Percentiles rank a stretch among this genome's conserved stretches.
Evolutionary conservation across 805 yeast genomes (phyloP).

Genomic region (Debaryomyces maramus): DNA sequence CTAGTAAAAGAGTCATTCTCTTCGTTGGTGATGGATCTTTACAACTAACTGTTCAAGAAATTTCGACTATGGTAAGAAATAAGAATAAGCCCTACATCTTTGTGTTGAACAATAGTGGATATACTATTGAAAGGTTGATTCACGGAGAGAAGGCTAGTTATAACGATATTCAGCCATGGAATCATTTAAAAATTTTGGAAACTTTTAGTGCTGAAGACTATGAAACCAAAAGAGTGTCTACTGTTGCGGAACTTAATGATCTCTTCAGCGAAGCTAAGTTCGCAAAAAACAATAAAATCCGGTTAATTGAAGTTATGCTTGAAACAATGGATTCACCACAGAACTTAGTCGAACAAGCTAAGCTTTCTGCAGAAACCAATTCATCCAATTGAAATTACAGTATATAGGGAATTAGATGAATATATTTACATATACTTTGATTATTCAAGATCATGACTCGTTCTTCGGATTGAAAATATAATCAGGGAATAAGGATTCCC

Average conservation of each 20-base stretch:
- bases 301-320: conserved; percentile 38
- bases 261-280: conserved; percentile 28
- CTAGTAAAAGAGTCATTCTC: conserved; percentile 34
- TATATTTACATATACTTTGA: not conserved
- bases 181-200: conserved; percentile 31
- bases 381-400: conserved; percentile 2
- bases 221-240: conserved; percentile 26
- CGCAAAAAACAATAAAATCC: conserved; percentile 29
- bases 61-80: conserved; percentile 38
- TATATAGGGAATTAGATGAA: not conserved
- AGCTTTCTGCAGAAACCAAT: conserved; percentile 28
- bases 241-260: conserved; percentile 24
- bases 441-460: no score
- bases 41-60: conserved; percentile 43
- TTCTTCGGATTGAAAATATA: conserved; percentile 32
- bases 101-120: conserved; percentile 42
- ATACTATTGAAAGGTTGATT: conserved; percentile 41
- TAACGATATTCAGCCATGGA: conserved; percentile 42
- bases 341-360: conserved; percentile 37
- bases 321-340: conserved; percentile 39
- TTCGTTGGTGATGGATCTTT: conserved; percentile 46
- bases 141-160: conserved; percentile 39
- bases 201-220: conserved; percentile 32
- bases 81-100: conserved; percentile 36
- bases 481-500: conserved; percentile 53